These are phyloP conservation scores for Solanum rostratum DNA, from an alignment of 257 asterid species.

Conservation along the genomic window DNA sequence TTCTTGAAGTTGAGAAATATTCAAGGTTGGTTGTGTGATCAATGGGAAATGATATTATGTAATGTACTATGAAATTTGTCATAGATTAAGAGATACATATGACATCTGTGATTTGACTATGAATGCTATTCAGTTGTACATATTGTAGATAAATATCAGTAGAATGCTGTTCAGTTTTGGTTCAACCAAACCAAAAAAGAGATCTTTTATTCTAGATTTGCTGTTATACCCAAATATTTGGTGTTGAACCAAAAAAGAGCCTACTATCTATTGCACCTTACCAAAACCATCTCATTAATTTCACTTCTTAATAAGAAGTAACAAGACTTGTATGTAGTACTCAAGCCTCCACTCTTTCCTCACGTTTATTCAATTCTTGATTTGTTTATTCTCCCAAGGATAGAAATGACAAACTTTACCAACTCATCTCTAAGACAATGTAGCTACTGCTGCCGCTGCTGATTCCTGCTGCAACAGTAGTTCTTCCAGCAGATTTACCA, in stretches of 20 bases:
- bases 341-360: constrained; percentile 1
- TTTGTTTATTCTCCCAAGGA: neutral
- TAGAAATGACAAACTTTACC: constrained; percentile 29
- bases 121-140: neutral
- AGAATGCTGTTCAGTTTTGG: neutral
- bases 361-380: constrained; percentile 5
- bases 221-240: neutral
- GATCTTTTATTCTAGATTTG: neutral
- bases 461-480: neutral
- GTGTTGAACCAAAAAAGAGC: neutral
- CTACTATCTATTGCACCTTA: neutral
- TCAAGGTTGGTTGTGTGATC: neutral
- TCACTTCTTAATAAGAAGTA: constrained; percentile 15
- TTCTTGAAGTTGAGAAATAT: neutral
- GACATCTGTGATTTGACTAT: neutral
- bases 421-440: constrained; percentile 2
- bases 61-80: no score
- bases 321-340: constrained; percentile 15
- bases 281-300: constrained; percentile 39
- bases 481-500: neutral
- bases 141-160: neutral
- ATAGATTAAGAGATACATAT: neutral
- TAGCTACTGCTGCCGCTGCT: no score
- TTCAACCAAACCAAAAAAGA: no score
- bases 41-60: neutral